Evolutionary conservation across 495 filamentous ascomycete genomes (phyloP).

Genomic region (Bacidia rubella): DNA sequence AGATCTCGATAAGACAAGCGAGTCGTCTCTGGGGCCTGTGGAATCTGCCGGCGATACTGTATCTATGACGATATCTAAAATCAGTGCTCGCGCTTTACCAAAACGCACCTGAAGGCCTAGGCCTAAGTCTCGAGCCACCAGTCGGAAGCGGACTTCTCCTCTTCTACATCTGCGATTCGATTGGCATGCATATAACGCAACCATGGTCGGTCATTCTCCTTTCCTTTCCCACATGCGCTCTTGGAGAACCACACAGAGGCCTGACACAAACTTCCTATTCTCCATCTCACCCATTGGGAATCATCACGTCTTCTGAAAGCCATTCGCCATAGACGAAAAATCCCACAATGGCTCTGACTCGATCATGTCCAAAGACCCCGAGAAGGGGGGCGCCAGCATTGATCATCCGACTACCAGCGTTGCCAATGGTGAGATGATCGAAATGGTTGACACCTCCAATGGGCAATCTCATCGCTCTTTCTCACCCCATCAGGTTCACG

Average conservation of each 20-base stretch:
- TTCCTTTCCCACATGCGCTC: not conserved
- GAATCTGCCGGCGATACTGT: not conserved
- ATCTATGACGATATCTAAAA: not conserved
- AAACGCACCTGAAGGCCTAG: too few relatives aligned
- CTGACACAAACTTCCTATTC: too few relatives aligned
- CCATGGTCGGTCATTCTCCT: too few relatives aligned
- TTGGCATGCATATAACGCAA: too few relatives aligned
- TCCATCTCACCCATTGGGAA: too few relatives aligned
- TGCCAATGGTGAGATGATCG: slow-evolving; percentile 7
- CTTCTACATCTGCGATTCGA: too few relatives aligned
- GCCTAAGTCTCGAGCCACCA: too few relatives aligned
- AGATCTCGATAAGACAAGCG: not conserved
- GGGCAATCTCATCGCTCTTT: slow-evolving; percentile 20
- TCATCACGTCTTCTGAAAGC: not conserved
- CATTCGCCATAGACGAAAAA: slow-evolving; percentile 7
- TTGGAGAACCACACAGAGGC: not conserved
- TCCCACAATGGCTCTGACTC: slow-evolving; percentile 1
- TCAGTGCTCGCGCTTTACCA: not conserved
- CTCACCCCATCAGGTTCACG: slow-evolving; percentile 21
- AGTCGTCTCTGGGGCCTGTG: not conserved
- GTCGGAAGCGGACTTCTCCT: too few relatives aligned
- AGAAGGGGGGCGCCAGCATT: slow-evolving; percentile 4
- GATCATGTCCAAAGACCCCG: slow-evolving; percentile 10
- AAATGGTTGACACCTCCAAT: slow-evolving; percentile 12
- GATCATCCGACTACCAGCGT: slow-evolving; percentile 7